Evolutionary conservation across 2,329 filamentous ascomycete genomes (phyloP).

Genomic region (Knufia fluminis): DNA sequence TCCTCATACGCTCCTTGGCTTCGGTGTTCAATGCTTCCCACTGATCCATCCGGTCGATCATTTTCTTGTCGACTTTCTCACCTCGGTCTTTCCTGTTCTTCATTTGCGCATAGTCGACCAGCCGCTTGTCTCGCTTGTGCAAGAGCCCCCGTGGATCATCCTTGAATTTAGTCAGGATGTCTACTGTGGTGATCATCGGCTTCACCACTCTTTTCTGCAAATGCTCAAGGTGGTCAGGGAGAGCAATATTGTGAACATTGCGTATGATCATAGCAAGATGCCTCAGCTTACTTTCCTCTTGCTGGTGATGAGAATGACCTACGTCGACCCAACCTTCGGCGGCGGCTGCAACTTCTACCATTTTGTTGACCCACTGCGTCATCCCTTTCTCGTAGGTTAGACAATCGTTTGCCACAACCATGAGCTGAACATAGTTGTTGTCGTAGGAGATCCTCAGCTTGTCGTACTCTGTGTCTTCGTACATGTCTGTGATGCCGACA

Average conservation of each 20-base stretch:
- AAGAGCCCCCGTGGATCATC: conserved; percentile 66
- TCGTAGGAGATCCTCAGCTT: conserved; percentile 77
- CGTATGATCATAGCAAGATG: conserved; percentile 79
- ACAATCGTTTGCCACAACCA: conserved; percentile 88
- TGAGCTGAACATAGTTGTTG: conserved; percentile 83
- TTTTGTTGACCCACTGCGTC: conserved; percentile 68
- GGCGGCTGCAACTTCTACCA: conserved; percentile 68
- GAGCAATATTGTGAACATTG: conserved; percentile 71
- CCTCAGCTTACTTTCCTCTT: conserved; percentile 90
- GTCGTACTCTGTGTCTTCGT: conserved; percentile 74
- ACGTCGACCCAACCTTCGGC: conserved; percentile 73
- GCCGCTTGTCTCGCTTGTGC: conserved; percentile 88
- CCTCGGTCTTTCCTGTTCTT: conserved; percentile 68
- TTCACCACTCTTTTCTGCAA: conserved; percentile 28
- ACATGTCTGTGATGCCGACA: conserved; percentile 53
- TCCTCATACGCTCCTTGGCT: conserved; percentile 82
- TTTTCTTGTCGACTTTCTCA: conserved; percentile 80
- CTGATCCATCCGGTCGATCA: conserved; percentile 73
- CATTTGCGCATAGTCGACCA: conserved; percentile 77
- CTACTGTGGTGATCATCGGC: conserved; percentile 12
- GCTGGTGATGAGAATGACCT: conserved; percentile 61
- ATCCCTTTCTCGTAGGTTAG: conserved; percentile 82
- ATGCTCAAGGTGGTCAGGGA: conserved; percentile 65
- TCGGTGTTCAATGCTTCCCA: conserved; percentile 89
- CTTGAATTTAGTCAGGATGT: conserved; percentile 20